These are phyloP conservation scores for Talaromyces borbonicus DNA, from an alignment of 495 filamentous ascomycete species.

Conservation along the genomic window DNA sequence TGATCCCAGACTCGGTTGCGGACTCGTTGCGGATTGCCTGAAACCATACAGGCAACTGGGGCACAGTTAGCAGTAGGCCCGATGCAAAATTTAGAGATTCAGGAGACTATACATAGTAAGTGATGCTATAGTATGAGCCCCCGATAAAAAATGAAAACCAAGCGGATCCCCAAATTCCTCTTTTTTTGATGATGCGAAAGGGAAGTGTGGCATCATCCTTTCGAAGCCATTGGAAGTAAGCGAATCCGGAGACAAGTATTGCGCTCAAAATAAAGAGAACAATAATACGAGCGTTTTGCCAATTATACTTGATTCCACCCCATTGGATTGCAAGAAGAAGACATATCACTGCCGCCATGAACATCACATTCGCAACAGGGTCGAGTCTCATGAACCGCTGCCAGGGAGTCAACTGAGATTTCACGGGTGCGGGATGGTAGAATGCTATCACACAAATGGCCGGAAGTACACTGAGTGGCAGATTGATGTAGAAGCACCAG, in stretches of 20 bases:
- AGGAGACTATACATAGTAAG: slow-evolving; percentile 47
- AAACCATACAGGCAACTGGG: slow-evolving; percentile 14
- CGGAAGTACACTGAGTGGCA: no score
- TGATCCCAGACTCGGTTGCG: slow-evolving; percentile 9
- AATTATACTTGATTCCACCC: slow-evolving; percentile 18
- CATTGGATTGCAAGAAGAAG: not conserved
- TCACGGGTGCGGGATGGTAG: no score
- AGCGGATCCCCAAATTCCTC: slow-evolving; percentile 47
- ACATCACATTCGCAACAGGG: not conserved
- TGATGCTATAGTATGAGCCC: slow-evolving; percentile 50
- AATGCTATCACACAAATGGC: no score
- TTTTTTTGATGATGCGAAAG: slow-evolving; percentile 57
- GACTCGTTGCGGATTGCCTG: slow-evolving; percentile 9
- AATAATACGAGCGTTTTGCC: slow-evolving; percentile 56
- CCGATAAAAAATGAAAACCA: slow-evolving; percentile 49
- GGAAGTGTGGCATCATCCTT: slow-evolving; percentile 70
- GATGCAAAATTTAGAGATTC: slow-evolving; percentile 12
- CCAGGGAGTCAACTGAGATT: no score
- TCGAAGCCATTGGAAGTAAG: slow-evolving; percentile 50
- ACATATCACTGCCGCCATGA: not conserved
- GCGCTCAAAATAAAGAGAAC: slow-evolving; percentile 57
- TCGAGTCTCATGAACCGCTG: not conserved
- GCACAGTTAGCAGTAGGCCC: slow-evolving; percentile 34
- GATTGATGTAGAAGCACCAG: no score
- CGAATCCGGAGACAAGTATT: slow-evolving; percentile 51